Evolutionary conservation across 257 asterid genomes (phyloP), one percentile per base, ranked within the genome.

Genomic region (Solanum megistacrolobum): DNA sequence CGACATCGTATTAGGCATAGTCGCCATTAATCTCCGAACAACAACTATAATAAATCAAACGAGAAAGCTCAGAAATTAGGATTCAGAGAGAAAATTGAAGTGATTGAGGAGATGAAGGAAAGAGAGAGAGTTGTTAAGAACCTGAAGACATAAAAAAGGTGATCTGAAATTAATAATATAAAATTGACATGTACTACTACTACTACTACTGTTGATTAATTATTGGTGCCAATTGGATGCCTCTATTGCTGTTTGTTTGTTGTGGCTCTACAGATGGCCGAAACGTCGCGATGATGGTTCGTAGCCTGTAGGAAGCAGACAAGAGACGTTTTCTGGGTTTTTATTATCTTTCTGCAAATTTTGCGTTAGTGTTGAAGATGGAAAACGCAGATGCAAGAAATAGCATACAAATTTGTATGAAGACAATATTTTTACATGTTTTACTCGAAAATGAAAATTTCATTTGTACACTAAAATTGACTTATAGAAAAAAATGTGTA

Each of bases 1-100:
- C 60, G 98, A 72, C 85, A 92, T 43, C 66, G 95, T 93, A 87
- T 88, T 93, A 29, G 97, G 91, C 16, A 92, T 79, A 86, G 88
- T 86, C 90, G 95, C 88, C 94, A 89, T 89, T 87, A 87, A 88
- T 92, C 93, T 89, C 84, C 92, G 75, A 89, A 76, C 94, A 87
- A 95, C 74, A 52, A 81, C 23, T 87, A 88, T 71, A 48, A 82
- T 31, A 29, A 76, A 55, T 55, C 66, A 55, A 55, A 55, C 4
- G 65, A 55, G 65, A 55, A 11, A 65, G 14, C 72, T 65, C 32
- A 65, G 12, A 78, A 41, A 13, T 41, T n/a, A 39, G 84, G 84
- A 76, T 39, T 76, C 2, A 3, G 14, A 79, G 13, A 35, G 65
- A 32, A 39, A 58, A n/a, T 69, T 66, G 25, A 1, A 48, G 32